These are phyloP conservation scores for Diplogelasinospora grovesii DNA, from an alignment of 495 filamentous ascomycete species.

Conservation along the genomic window DNA sequence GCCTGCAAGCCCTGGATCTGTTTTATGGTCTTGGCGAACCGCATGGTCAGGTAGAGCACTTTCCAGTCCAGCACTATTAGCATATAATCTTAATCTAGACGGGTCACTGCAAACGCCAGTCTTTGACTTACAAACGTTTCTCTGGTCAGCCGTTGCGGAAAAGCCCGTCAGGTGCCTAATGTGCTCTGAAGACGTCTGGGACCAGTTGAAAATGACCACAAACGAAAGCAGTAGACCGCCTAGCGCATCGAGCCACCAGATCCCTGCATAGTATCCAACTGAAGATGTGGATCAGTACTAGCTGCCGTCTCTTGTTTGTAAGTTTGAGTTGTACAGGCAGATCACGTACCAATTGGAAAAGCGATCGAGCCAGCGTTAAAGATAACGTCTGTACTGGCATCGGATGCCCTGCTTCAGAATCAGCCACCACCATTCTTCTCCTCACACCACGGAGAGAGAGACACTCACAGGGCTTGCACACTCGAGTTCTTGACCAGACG, in stretches of 20 bases:
- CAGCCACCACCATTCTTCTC: constrained; percentile 50
- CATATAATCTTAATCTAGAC: too few relatives aligned
- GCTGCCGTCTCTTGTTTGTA: not conserved
- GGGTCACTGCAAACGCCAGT: too few relatives aligned
- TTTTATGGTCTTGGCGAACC: constrained; percentile 82
- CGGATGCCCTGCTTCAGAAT: constrained; percentile 26
- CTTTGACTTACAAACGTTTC: constrained; percentile 58
- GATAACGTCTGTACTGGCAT: constrained; percentile 53
- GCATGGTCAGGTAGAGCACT: constrained; percentile 87
- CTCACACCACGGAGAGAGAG: not conserved
- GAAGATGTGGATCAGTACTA: too few relatives aligned
- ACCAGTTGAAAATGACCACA: constrained; percentile 85
- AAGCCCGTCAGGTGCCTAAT: constrained; percentile 80
- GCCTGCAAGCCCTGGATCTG: constrained; percentile 84
- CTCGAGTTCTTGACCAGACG: constrained; percentile 81
- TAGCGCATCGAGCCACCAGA: constrained; percentile 83
- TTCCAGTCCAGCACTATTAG: too few relatives aligned
- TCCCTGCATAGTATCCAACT: constrained; percentile 68
- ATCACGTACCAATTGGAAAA: constrained; percentile 63
- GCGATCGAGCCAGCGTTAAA: constrained; percentile 91
- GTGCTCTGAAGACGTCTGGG: constrained; percentile 63
- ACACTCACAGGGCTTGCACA: constrained; percentile 71
- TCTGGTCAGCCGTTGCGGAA: constrained; percentile 69
- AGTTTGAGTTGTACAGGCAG: too few relatives aligned
- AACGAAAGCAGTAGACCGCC: constrained; percentile 75